These are phyloP conservation scores for Fomitopsis schrenkii DNA, from an alignment of 1,284 basidiomycete genomes.

Conservation along the genomic window DNA sequence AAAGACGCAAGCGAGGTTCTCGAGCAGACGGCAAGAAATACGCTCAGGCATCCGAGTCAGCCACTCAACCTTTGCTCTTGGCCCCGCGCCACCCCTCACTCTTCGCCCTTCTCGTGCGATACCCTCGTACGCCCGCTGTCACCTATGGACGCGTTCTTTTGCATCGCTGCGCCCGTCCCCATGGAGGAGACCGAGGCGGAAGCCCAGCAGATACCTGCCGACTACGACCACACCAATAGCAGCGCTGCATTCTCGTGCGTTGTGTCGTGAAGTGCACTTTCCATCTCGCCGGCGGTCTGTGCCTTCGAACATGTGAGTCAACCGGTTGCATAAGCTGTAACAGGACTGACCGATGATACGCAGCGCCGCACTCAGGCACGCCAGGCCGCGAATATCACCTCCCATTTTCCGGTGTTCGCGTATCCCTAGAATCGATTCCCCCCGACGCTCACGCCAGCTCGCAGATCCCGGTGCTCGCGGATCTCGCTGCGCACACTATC, in stretches of 20 bases:
- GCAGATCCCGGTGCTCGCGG: neutral
- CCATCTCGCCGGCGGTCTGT: neutral
- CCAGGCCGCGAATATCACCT: neutral
- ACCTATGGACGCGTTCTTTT: neutral
- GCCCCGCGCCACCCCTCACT: slow-evolving; percentile 57
- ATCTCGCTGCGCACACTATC: neutral
- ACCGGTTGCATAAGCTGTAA: neutral
- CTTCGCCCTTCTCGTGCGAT: slow-evolving; percentile 46
- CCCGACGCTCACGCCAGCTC: neutral
- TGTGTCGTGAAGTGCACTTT: neutral
- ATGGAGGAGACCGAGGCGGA: slow-evolving; percentile 1
- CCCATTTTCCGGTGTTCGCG: neutral
- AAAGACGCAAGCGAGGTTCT: neutral
- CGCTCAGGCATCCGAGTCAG: slow-evolving; percentile 32
- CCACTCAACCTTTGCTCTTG: slow-evolving; percentile 30
- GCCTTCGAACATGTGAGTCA: neutral
- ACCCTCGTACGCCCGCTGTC: neutral
- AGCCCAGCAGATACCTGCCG: neutral
- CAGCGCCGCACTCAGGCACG: neutral
- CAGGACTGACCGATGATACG: neutral
- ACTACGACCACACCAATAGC: neutral
- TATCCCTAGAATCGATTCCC: too few species aligned
- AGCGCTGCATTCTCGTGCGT: neutral
- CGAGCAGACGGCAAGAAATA: slow-evolving; percentile 22
- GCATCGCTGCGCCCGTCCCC: neutral